Base-by-base conservation (phyloP, 2,329 filamentous ascomycete species). In the Fusarium compactum region DNA sequence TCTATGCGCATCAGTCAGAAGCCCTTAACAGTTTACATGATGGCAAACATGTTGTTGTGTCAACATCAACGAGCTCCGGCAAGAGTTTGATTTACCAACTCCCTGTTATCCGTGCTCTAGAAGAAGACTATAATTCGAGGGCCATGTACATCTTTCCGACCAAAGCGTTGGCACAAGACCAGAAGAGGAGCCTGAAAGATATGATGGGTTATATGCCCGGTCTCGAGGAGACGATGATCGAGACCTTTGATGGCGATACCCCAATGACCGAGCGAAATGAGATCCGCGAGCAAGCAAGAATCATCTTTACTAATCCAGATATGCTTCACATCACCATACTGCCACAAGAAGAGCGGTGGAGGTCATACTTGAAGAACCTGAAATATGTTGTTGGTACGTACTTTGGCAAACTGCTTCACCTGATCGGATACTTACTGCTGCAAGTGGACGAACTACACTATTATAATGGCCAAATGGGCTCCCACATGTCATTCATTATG, bases 131-230 rank as follows among this genome's bases (percentile, higher is more conserved):
- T 4, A 85, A 90, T 59, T 92, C 93, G 11, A 86, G 96, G 73
- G 96, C 96, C 4, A 94, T 99, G 90, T 98, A 98, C 78, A 97
- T 99, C 38, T 99, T 99, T 66, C 96, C 96, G 0, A 99, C 96
- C 0, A 99, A 99, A 81, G 96, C 96, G 2, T 82, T 99, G 18
- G 95, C 96, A 0, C 96, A 99, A 78, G 96, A 99, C 79, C 96
- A 99, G 79, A 90, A 91, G 73, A 88, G 94, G 72, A 97, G 94
- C 72, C 84, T 99, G 78, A 93, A 92, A 75, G 94, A 97, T 56
- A 87, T 98, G 77, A 83, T 98, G 65, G 82, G 87, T 1, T 97
- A 92, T 74, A 92, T 99, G 86, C 87, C 91, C 2, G 90, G 90
- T 0, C 80, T 98, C 24, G 90, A 94, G 76, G 85, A 92, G 44